Evolutionary conservation across 345 rosid genomes (phyloP).

Genomic region (Boechera retrofracta): DNA sequence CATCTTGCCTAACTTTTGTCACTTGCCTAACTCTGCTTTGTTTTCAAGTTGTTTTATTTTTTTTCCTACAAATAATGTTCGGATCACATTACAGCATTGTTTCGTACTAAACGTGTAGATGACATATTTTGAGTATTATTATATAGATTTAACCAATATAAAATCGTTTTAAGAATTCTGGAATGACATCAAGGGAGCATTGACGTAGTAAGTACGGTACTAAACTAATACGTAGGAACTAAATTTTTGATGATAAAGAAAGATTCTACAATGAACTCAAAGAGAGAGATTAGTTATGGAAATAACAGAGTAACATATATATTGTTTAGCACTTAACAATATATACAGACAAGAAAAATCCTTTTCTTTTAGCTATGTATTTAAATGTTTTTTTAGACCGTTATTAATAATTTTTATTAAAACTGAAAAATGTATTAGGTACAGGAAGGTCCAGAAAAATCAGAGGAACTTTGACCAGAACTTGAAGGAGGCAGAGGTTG

Average conservation of each 20-base stretch:
- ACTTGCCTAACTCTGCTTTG: conserved; percentile 23
- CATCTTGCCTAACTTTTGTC: conserved; percentile 36
- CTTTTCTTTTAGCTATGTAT: neutral
- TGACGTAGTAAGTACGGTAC: neutral
- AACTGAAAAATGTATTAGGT: neutral
- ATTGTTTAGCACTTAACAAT: neutral
- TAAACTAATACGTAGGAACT: neutral
- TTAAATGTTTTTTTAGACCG: neutral
- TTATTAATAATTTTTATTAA: neutral
- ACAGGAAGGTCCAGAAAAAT: conserved; percentile 3
- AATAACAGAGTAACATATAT: neutral
- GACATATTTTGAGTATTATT: neutral
- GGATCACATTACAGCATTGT: neutral
- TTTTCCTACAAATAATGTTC: conserved; percentile 1
- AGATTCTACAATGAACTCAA: neutral
- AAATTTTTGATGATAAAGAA: neutral
- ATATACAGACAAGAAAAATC: neutral
- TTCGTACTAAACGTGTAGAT: neutral
- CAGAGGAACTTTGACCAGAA: conserved; percentile 20
- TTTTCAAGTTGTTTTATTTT: neutral
- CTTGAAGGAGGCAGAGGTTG: conserved; percentile 18
- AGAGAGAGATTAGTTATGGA: no score
- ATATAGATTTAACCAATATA: neutral
- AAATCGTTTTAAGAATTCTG: neutral
- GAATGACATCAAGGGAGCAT: no score